phyloP scores from a whole-genome alignment of 75 land plant species.

The Selaginella tamariscina region DNA sequence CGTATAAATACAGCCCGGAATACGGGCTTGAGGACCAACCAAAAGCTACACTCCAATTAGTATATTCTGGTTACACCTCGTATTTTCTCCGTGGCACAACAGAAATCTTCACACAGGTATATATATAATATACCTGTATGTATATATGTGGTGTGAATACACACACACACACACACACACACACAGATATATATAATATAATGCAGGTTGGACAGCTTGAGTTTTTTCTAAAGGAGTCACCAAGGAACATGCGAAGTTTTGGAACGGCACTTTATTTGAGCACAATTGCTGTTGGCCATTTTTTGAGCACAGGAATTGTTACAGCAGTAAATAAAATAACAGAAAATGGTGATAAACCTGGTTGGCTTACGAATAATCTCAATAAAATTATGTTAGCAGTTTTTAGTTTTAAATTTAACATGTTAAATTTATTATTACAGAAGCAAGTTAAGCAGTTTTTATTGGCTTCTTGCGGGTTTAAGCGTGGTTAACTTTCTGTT shows the following conservation, averaged over 20 bases:
- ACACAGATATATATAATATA: too few species aligned
- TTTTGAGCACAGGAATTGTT: slow-evolving; percentile 59
- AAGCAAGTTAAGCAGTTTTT: slow-evolving; percentile 69
- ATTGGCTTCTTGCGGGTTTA: slow-evolving; percentile 67
- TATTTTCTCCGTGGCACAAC: slow-evolving; percentile 71
- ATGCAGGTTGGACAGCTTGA: slow-evolving; percentile 89
- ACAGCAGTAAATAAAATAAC: slow-evolving; percentile 60
- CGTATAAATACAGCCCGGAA: slow-evolving; percentile 36
- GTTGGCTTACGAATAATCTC: slow-evolving; percentile 74
- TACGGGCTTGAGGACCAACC: slow-evolving; percentile 34
- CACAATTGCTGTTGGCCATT: slow-evolving; percentile 81
- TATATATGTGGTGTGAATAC: too few species aligned
- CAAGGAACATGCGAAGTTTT: slow-evolving; percentile 64
- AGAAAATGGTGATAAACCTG: slow-evolving; percentile 16
- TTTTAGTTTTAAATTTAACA: too few species aligned
- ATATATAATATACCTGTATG: too few species aligned
- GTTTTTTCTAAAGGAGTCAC: slow-evolving; percentile 75
- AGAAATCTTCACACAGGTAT: slow-evolving; percentile 76
- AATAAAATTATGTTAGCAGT: too few species aligned
- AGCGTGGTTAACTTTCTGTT: slow-evolving; percentile 63
- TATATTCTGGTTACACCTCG: slow-evolving; percentile 85
- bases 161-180: too few species aligned
- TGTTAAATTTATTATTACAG: too few species aligned
- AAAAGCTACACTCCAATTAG: slow-evolving; percentile 24
- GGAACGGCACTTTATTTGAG: slow-evolving; percentile 75